phyloP scores from a whole-genome alignment of 352 stramenopile species.

The Phytophthora multivora region DNA sequence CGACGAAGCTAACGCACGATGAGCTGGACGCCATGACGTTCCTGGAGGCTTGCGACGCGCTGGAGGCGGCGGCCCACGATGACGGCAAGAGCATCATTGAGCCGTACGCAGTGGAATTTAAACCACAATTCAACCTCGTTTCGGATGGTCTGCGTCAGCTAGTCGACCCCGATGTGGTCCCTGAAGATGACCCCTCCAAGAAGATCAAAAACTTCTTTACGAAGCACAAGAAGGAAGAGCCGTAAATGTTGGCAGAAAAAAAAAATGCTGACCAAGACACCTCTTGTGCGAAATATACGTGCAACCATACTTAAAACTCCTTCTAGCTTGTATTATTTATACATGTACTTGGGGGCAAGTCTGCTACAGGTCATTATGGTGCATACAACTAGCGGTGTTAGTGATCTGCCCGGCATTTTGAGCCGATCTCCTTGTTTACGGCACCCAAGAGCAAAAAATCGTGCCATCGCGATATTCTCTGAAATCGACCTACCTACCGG shows the following conservation, averaged over 20 bases:
- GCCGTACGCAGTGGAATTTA: constrained; percentile 35
- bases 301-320: too few relatives aligned
- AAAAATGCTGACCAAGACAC: not conserved
- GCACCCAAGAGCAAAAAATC: too few relatives aligned
- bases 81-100: constrained; percentile 38
- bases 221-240: constrained; percentile 11
- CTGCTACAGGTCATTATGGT: too few relatives aligned
- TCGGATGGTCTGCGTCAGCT: constrained; percentile 38
- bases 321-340: too few relatives aligned
- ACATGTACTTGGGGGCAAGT: too few relatives aligned
- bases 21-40: constrained; percentile 40
- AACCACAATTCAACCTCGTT: constrained; percentile 36
- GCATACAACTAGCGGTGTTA: too few relatives aligned
- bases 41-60: constrained; percentile 31
- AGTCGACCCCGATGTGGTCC: constrained; percentile 41
- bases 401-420: too few relatives aligned
- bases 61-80: constrained; percentile 29
- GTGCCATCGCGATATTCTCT: too few relatives aligned
- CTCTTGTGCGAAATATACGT: too few relatives aligned
- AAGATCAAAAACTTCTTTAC: constrained; percentile 28
- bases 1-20: constrained; percentile 40
- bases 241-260: not conserved
- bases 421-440: too few relatives aligned
- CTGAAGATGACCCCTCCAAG: constrained; percentile 20
- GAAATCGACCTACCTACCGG: too few relatives aligned